Conservation (phyloP, 2,329 filamentous ascomycete genomes). For the Chalaropsis thielavioides region DNA sequence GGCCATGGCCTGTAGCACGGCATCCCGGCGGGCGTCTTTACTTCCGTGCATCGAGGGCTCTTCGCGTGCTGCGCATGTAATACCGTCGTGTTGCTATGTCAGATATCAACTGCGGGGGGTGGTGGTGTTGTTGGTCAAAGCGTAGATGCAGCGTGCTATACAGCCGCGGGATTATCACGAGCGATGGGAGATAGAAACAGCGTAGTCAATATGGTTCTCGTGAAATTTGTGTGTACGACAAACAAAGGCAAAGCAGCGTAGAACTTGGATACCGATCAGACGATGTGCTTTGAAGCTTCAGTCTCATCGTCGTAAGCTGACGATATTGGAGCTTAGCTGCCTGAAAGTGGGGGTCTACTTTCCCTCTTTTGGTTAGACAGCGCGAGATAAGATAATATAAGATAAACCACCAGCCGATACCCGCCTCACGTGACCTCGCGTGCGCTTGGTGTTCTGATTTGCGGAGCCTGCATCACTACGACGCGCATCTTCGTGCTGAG, state of each 20-base stretch:
- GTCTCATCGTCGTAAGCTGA: background rate
- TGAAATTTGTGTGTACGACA: no score
- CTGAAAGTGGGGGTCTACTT: background rate
- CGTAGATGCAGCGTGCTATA: no score
- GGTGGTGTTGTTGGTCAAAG: no score
- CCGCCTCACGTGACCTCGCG: constrained; percentile 15
- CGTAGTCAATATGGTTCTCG: no score
- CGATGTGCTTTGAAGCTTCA: background rate
- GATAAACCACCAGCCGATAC: background rate
- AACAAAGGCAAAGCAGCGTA: background rate
- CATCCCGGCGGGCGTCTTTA: constrained; percentile 30
- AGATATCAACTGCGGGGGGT: no score
- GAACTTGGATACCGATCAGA: background rate
- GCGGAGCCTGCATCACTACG: background rate
- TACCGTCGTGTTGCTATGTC: no score
- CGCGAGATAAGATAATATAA: background rate
- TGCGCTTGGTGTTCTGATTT: background rate
- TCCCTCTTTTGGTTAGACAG: background rate
- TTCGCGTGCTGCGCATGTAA: no score
- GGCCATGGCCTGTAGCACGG: constrained; percentile 42
- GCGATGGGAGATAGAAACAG: no score
- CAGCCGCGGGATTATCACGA: no score
- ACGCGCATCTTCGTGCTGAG: background rate
- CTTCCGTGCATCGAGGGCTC: constrained; percentile 16
- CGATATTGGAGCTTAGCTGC: background rate